Evolutionary conservation across 2,329 filamentous ascomycete species (phyloP), one percentile per base, ranked within the genome.

Genomic region (Microdochium nivale): DNA sequence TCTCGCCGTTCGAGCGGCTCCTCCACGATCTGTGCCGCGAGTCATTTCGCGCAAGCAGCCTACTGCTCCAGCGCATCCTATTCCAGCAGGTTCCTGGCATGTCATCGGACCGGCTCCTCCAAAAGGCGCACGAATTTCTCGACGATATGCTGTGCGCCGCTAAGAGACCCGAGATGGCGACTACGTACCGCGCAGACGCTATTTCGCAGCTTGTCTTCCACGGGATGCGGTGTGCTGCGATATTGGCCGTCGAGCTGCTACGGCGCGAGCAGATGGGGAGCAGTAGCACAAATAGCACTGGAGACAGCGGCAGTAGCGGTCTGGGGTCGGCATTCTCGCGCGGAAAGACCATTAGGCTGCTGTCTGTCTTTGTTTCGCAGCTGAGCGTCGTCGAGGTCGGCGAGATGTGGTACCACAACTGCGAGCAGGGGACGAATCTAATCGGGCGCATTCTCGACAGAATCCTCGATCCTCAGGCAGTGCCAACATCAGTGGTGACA

Each of bases 161-260:
- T 30, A 60, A 62, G 32, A 64, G 65, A 7, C 59, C 62, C 23
- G 65, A 68, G 50, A 49, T 69, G 27, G 57, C 58, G 2, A 56
- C 60, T 2, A 51, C 61, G 25, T 60, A 64, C 25, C 59, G 64
- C 51, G 58, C 57, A 19, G 61, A 64, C 50, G 61, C 65, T n/a
- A 60, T 57, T 9, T 54, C 57, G 8, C 55, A 67, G 8, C 59
- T 67, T 16, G 61, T 62, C 24, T 53, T 63, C 3, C 63, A 67
- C 47, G 66, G 66, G 21, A 52, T 69, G 48, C 58, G 66, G 4
- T 62, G 66, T 55, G 65, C 63, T 1, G 62, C 64, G 3, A 65
- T 69, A 35, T 60, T 69, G 32, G 66, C 65, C 16, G 61, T 67
- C 25, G 66, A 68, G 54, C 53, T 69, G 47, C 54, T 68, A 27